Base-by-base conservation (phyloP, 495 filamentous ascomycete genomes). In the Thermothielavioides terrestris region DNA sequence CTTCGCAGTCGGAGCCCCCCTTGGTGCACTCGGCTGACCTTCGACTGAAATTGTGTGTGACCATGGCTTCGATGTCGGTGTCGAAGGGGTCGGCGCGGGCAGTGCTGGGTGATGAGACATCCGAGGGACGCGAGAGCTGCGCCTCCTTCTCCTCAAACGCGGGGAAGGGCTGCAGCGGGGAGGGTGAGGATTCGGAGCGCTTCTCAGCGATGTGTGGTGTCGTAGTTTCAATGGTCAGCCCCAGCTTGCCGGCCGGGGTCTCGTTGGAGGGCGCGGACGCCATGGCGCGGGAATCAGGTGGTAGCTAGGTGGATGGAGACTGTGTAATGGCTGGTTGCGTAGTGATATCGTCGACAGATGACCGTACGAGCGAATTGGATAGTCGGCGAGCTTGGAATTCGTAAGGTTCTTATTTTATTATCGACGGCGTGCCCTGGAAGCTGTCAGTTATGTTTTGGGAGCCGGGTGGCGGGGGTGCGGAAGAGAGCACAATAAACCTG, bases 61-160 rank as follows among this genome's bases (percentile, higher is more conserved):
- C 66, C 55, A 73, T 70, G 31, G 68, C 70, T 50, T 75, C 73
- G 46, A 73, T 61, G 50, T 76, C 73, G 6, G 70, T 65, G 46
- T 75, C 73, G 48, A 75, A 76, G 31, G 69, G 68, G 46, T 70
- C 74, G 37, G 27, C 31, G 40, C 66, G 58, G 2, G 61, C 44
- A 4, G 66, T 70, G 44, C 43, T 41, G 3, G 69, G 68, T 4
- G 68, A 73, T 11, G 69, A 71, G 28, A 66, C 48, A 42, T 62
- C 52, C 12, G 65, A 70, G 18, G 52, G 44, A 22, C 68, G 64
- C 21, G 62, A 42, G 15, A 50, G 22, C 1, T 47, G 57, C 20
- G 50, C 57, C 35, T 55, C 53, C 53, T 68, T 65, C 46, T 62
- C 60, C 25, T 37, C 56, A 2, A 58, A 31, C n/a, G 56, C 46